These are phyloP conservation scores for Hypsizygus marmoreus DNA, from an alignment of 768 basidiomycete species.

Conservation along the genomic window DNA sequence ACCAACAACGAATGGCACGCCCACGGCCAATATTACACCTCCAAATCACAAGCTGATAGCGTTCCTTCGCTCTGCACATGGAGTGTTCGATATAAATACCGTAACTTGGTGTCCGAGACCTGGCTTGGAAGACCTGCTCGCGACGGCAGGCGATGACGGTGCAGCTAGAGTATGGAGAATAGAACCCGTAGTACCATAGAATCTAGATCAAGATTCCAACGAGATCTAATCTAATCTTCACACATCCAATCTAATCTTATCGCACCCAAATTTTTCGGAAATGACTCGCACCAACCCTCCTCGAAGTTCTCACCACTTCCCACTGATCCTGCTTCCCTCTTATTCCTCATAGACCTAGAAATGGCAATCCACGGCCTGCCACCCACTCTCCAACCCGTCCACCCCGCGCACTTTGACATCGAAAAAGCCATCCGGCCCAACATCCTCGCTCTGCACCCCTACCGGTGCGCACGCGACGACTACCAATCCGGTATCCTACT, in stretches of 20 bases:
- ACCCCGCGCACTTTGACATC: conserved; percentile 84
- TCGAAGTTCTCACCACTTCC: no score
- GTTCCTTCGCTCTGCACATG: conserved; percentile 67
- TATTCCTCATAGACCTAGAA: no score
- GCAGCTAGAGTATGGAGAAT: conserved; percentile 77
- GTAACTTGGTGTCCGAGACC: conserved; percentile 80
- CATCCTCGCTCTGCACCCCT: conserved; percentile 88
- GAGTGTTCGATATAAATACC: conserved; percentile 81
- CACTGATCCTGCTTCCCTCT: no score
- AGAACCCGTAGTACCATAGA: not conserved
- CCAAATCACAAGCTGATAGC: conserved; percentile 56
- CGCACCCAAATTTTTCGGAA: conserved; percentile 1
- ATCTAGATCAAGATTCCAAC: not conserved
- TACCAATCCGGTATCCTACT: conserved; percentile 89
- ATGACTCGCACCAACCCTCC: no score
- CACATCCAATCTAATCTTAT: conserved; percentile 16
- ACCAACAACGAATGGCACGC: conserved; percentile 10
- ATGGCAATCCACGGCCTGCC: conserved; percentile 72
- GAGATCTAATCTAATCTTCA: conserved; percentile 17
- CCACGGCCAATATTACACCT: conserved; percentile 9
- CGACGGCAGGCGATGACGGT: conserved; percentile 88
- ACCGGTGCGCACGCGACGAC: conserved; percentile 96
- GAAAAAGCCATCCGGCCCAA: conserved; percentile 89
- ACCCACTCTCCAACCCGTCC: conserved; percentile 39
- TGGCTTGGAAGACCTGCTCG: conserved; percentile 67